Base-by-base conservation (phyloP, 1,284 basidiomycete genomes). In the Fereydounia khargensis region DNA sequence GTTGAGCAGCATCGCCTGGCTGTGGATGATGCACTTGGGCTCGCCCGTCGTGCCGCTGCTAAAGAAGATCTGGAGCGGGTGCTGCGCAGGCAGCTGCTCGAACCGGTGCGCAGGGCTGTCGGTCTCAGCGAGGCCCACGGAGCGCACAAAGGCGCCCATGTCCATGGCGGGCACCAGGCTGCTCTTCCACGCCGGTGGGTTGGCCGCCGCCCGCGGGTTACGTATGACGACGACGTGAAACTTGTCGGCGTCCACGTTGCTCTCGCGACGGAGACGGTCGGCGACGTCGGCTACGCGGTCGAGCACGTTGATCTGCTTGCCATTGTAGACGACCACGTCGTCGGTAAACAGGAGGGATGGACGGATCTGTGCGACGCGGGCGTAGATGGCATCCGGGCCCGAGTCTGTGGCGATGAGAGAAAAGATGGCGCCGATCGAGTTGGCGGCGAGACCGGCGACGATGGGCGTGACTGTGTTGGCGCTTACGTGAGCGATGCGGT, bases 11-110 rank as follows among this genome's bases (percentile, higher is more conserved):
- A 72, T 51, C 23, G 66, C 66, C 10, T 67, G 65, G 4, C 49
- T 53, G 38, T 74, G 69, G 7, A 70, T 59, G 48, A 78, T 77
- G 16, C 65, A 63, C 56, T 78, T 78, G 16, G 77, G 77, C 45
- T 76, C 72, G 16, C 77, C 77, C 0, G 77, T 78, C 2, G 77
- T 78, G 2, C 77, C 77, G 0, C 60, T 65, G 3, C 58, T 57
- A 47, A 73, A 76, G 37, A 76, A 68, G 51, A 76, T 74, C 58
- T 70, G 72, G 23, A 71, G 60, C 4, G 73, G 72, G 47, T 72
- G 57, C 22, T 51, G 45, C 0, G 57, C 57, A 2, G 47, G 41
- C 2, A 66, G 38, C 38, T 57, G 54, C 32, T 66, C 64, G 48
- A 66, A 66, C 2, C 16, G 17, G 25, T 61, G 57, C 3, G 52